Evolutionary conservation across 2,329 filamentous ascomycete genomes (phyloP), one percentile per base, ranked within the genome.

Genomic region (Cyphellophora attinorum): DNA sequence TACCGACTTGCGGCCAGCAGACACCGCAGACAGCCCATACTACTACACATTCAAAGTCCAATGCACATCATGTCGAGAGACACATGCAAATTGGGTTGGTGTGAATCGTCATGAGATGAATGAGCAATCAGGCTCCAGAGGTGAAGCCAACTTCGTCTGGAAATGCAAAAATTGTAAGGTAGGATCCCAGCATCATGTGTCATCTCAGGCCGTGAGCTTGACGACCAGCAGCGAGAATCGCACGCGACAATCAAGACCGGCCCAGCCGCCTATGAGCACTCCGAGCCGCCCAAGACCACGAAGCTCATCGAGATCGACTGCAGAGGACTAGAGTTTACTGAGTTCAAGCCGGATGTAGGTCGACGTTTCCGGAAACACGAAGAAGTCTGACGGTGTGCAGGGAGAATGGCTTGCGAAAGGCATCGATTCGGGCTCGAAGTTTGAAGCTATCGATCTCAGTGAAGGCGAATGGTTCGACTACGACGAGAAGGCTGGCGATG

Each of bases 111-210:
- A 93, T 67, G 89, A 96, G 56, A 72, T 69, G 52, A 88, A 93
- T 55, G 86, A 95, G 46, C 78, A 95, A 58, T 91, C 85, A 45
- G 88, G 88, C 21, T 95, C 88, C 58, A 76, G 85, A 52, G 91
- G 91, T 46, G 88, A 96, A 60, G 91, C 91, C 41, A 96, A 96
- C 61, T 98, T 98, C 60, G 91, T 98, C n/a, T 98, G 91, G 89
- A 88, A 79, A 59, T 98, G 91, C 72, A 94, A 93, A 62, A 89
- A 91, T 56, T 98, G 91, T 78, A 93, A 91, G 75, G 86, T 91
- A 13, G 19, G 41, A 29, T 10, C 13, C 10, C n/a, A 19, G 6
- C 3, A 13, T 5, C 13, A 19, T 11, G 8, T 18, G 5, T n/a
- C 15, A 8, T 13, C 3, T 12, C 19, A 31, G n/a, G 28, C 27